phyloP scores from a whole-genome alignment of 2,329 filamentous ascomycete species.

The Cladosporium sp. region DNA sequence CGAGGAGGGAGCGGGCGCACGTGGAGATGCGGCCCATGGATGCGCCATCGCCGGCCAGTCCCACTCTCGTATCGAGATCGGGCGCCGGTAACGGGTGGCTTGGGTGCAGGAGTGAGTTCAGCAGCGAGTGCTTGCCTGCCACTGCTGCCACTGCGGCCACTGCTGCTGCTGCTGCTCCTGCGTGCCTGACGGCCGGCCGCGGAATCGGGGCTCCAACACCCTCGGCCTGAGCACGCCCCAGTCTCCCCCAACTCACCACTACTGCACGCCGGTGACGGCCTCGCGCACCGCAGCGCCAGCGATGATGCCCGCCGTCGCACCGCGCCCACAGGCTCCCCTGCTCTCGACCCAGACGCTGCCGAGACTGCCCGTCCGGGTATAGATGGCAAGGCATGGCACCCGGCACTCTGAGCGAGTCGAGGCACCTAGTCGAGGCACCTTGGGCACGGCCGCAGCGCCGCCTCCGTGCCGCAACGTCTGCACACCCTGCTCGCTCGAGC shows the following conservation, averaged over 20 bases:
- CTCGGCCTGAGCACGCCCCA: too few species aligned
- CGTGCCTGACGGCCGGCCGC: too few species aligned
- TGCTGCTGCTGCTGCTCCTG: too few species aligned
- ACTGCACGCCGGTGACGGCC: neutral
- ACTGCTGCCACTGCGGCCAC: too few species aligned
- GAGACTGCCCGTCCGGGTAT: too few species aligned
- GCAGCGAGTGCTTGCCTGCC: too few species aligned
- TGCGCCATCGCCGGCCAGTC: neutral
- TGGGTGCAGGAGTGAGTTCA: neutral
- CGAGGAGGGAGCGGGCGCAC: neutral
- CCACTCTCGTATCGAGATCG: slow-evolving; percentile 1
- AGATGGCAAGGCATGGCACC: neutral
- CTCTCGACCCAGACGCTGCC: too few species aligned
- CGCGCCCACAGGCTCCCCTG: neutral
- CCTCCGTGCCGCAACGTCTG: neutral
- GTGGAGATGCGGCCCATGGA: slow-evolving; percentile 8
- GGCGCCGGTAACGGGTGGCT: neutral
- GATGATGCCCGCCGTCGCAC: neutral
- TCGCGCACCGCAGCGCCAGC: neutral
- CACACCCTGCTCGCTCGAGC: neutral
- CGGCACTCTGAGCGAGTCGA: neutral
- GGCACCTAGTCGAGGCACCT: neutral
- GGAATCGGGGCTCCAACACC: too few species aligned
- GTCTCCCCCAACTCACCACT: too few species aligned
- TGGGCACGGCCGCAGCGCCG: neutral